Base-by-base conservation (phyloP, 2,329 filamentous ascomycete genomes). In the Ophiognomonia clavigignenti-juglandacearum region DNA sequence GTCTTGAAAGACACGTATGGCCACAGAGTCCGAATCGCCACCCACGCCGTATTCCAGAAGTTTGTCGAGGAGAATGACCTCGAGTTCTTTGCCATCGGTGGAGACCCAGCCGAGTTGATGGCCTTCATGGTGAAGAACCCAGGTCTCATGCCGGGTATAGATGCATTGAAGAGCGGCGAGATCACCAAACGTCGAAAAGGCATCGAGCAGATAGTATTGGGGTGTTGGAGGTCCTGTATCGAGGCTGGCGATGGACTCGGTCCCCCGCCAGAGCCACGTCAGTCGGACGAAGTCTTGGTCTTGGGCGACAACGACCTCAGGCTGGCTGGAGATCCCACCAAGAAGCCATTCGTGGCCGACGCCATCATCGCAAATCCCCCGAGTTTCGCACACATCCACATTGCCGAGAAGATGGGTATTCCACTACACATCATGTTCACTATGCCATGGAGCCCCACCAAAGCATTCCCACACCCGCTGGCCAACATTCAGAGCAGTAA, bases 71-170 rank as follows among this genome's bases (percentile, higher is more conserved):
- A 86, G 43, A 82, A 83, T 60, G 83, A 75, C 0, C 73, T 91
- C 13, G 86, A 90, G 57, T 91, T 89, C 63, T 89, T 86, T 63
- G 78, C 69, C 52, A 86, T 89, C 43, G 85, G 85, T n/a, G 86
- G 85, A 3, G 84, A 90, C 60, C 86, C 86, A 1, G 77, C 82
- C 1, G 78, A 86, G 57, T 70, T 89, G 36, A 90, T 89, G 86
- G 87, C 88, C 3, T 95, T 92, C 58, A 95, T 95, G 88, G 88
- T 93, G 38, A 91, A 91, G 64, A 86, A 93, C 56, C 88, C 89
- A 0, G 87, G 88, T 0, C 70, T 95, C 26, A 88, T 95, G 83
- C 89, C 89, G 2, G 85, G 85, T 1, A 80, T 92, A 49, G 84
- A 91, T 40, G 83, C 86, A 1, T 66, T 95, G 40, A 83, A 82